phyloP scores from a whole-genome alignment of 139 green algal genomes.

The Coccomyxa sp. region DNA sequence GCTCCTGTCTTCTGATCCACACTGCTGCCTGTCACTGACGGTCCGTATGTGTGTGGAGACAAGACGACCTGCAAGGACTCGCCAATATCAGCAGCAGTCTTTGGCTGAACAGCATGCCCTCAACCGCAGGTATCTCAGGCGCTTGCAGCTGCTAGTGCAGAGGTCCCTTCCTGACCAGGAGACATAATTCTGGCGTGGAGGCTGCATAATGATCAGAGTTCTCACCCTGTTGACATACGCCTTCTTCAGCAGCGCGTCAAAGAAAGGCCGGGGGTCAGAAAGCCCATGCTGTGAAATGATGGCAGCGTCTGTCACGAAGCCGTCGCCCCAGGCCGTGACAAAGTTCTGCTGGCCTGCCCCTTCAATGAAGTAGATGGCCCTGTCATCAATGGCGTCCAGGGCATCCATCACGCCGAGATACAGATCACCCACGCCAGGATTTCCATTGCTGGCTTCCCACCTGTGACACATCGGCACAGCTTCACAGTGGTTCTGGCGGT shows the following conservation, averaged over 20 bases:
- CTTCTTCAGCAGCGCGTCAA: constrained; percentile 32
- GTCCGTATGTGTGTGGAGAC: constrained; percentile 31
- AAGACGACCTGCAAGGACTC: constrained; percentile 20
- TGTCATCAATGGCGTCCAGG: constrained; percentile 20
- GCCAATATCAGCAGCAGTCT: background rate
- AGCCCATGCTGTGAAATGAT: background rate
- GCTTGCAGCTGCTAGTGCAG: background rate
- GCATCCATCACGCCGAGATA: constrained; percentile 41
- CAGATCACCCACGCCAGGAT: constrained; percentile 21
- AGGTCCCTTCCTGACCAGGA: no score
- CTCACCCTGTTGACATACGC: constrained; percentile 30
- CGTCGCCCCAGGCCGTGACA: constrained; percentile 30
- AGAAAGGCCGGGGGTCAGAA: constrained; percentile 41
- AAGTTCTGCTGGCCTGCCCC: background rate
- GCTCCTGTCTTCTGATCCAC: no score
- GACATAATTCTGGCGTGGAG: no score
- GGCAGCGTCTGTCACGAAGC: constrained; percentile 29
- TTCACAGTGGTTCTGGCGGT: no score
- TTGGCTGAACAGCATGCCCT: background rate
- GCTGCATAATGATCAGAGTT: background rate
- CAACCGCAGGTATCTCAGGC: background rate
- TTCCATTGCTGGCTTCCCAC: constrained; percentile 20
- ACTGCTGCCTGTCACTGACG: background rate
- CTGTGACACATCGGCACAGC: background rate
- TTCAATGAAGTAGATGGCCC: background rate